These are phyloP conservation scores for Penicillium sp. DNA, from an alignment of 2,329 filamentous ascomycete genomes.

Conservation along the genomic window DNA sequence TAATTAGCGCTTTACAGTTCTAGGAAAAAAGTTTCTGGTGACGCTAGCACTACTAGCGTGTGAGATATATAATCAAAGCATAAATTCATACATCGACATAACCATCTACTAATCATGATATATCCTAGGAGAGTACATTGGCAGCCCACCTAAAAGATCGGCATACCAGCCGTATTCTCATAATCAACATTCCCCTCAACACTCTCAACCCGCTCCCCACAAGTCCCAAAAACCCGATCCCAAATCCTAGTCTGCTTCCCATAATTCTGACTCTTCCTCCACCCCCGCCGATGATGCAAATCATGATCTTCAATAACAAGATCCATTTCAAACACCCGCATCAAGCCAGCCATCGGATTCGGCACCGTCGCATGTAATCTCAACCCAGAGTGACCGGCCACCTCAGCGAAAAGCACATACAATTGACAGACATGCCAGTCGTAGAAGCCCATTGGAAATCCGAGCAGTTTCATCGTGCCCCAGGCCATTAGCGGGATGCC, in stretches of 20 bases:
- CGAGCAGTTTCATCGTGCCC: not conserved
- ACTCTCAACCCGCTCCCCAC: constrained; percentile 2
- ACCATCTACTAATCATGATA: no score
- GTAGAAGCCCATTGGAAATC: constrained; percentile 7
- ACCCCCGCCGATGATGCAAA: constrained; percentile 36
- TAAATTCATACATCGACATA: no score
- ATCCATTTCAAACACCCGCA: constrained; percentile 28
- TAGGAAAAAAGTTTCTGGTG: no score
- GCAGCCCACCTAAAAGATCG: not conserved
- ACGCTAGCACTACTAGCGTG: no score
- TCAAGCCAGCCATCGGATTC: constrained; percentile 1
- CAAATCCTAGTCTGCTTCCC: constrained; percentile 4
- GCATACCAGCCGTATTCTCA: not conserved
- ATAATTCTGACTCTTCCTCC: constrained; percentile 4
- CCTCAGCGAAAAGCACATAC: constrained; percentile 8
- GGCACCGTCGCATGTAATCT: constrained; percentile 5
- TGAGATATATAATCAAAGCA: no score
- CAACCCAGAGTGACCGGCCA: constrained; percentile 1
- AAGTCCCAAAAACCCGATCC: constrained; percentile 5
- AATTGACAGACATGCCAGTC: constrained; percentile 12
- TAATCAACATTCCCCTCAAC: constrained; percentile 2
- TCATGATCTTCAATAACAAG: constrained; percentile 49
- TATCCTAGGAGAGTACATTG: no score
- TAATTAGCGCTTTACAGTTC: no score
- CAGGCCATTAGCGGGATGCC: constrained; percentile 6